Conservation (phyloP, 208 protist species). For the Lotmaria passim region DNA sequence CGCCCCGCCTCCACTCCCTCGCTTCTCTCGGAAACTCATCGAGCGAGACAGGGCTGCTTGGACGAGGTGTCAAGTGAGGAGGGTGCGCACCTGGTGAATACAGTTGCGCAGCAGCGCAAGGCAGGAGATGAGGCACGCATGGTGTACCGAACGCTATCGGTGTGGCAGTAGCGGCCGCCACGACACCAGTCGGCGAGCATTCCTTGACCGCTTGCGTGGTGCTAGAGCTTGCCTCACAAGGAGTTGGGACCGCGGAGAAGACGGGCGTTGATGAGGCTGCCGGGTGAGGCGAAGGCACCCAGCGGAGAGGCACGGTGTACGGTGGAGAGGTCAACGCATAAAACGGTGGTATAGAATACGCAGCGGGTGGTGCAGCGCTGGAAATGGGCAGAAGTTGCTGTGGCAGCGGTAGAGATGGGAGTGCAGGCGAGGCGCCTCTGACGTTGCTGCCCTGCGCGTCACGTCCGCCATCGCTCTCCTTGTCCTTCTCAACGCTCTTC, state of each 20-base stretch:
- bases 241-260: background rate
- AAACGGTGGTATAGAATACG: background rate
- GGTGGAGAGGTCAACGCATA: background rate
- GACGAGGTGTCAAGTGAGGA: too few relatives aligned
- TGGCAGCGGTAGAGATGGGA: background rate
- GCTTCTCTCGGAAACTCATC: too few relatives aligned
- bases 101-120: too few relatives aligned
- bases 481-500: background rate
- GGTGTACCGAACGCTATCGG: too few relatives aligned
- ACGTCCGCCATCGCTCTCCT: background rate
- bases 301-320: background rate
- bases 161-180: too few relatives aligned
- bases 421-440: background rate
- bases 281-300: background rate
- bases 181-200: too few relatives aligned
- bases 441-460: background rate
- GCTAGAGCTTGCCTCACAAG: too few relatives aligned
- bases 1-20: too few relatives aligned
- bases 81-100: too few relatives aligned
- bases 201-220: too few relatives aligned
- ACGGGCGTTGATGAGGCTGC: background rate
- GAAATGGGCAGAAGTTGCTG: background rate
- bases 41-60: too few relatives aligned
- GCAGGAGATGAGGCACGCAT: too few relatives aligned
- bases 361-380: background rate